Base-by-base conservation (phyloP, 192 early-diverging fungal genomes). In the Kappamyces sp. region DNA sequence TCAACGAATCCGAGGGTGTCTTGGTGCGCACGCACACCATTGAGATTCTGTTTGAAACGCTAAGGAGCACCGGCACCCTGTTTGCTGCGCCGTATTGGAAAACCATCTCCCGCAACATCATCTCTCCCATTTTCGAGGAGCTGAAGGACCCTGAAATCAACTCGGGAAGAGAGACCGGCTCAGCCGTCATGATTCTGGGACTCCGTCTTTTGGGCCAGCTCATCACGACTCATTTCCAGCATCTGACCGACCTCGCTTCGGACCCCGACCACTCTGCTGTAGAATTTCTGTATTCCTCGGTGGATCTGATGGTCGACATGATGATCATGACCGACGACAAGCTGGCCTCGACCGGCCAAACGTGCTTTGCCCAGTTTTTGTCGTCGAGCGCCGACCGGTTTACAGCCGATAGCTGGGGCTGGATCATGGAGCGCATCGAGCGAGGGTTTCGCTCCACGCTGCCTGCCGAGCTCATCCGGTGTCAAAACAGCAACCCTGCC, bases 61-160 rank as follows among this genome's bases (percentile, higher is more conserved):
- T 81, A 2, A 51, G 62, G 32, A 49, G 47, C 3, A 62, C 66
- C 32, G 72, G 72, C 2, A 62, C 63, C n/a, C 33, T 75, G 52
- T 78, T 81, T 66, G 75, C 75, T 23, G 44, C 65, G 9, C 58
- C 57, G 43, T 81, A 76, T 51, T 76, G 77, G 71, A 73, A 71
- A 46, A 65, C 63, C 6, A 74, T 81, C 38, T 63, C 67, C 47
- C 63, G 79, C 5, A 71, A 67, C 49, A 68, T 78, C 32, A 69
- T 81, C 32, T 60, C 70, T 37, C 79, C 79, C 10, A 81, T 81
- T 15, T 81, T 81, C 61, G 73, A 76, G 37, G 79, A 81, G 53
- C 62, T 81, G 60, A 60, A 70, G 8, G 54, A 61, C 8, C 52
- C 58, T 10, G 62, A 74, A 51, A 47, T 32, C 60, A 23, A 40